Evolutionary conservation across 192 early-diverging fungal genomes (phyloP).

Genomic region (Coemansia sp.): DNA sequence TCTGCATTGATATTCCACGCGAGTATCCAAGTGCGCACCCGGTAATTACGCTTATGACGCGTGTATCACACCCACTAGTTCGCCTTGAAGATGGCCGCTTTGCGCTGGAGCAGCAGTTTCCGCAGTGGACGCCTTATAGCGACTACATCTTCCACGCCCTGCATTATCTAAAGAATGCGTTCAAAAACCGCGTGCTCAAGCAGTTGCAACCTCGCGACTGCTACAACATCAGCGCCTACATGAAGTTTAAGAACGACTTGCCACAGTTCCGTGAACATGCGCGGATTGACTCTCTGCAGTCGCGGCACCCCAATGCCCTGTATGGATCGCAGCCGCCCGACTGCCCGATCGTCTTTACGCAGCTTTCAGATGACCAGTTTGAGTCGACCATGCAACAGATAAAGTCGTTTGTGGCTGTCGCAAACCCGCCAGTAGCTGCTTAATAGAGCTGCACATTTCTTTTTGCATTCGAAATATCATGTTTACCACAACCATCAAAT

Average conservation of each 20-base stretch:
- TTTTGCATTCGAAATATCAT: too few relatives aligned
- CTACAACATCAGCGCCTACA: constrained; percentile 46
- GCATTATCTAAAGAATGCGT: constrained; percentile 83
- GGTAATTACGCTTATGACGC: constrained; percentile 66
- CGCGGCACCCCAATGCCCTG: constrained; percentile 31
- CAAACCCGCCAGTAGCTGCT: constrained; percentile 1
- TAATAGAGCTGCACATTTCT: neutral
- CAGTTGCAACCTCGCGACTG: constrained; percentile 45
- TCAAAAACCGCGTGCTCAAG: constrained; percentile 74
- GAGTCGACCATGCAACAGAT: constrained; percentile 34
- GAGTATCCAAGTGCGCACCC: constrained; percentile 76
- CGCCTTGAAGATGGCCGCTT: constrained; percentile 64
- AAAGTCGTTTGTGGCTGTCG: neutral
- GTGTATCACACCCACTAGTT: constrained; percentile 84
- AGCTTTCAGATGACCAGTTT: constrained; percentile 39
- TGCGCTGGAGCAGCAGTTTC: constrained; percentile 73
- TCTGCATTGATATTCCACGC: constrained; percentile 72
- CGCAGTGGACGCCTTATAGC: constrained; percentile 75
- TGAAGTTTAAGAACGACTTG: constrained; percentile 48
- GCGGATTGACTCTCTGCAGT: constrained; percentile 35
- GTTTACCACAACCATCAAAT: too few relatives aligned
- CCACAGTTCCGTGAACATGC: constrained; percentile 44
- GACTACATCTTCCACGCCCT: constrained; percentile 83
- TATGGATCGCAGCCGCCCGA: constrained; percentile 37
- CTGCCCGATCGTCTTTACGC: constrained; percentile 51